Base-by-base conservation (phyloP, 1,284 basidiomycete species). In the Pyrrhoderma noxium region DNA sequence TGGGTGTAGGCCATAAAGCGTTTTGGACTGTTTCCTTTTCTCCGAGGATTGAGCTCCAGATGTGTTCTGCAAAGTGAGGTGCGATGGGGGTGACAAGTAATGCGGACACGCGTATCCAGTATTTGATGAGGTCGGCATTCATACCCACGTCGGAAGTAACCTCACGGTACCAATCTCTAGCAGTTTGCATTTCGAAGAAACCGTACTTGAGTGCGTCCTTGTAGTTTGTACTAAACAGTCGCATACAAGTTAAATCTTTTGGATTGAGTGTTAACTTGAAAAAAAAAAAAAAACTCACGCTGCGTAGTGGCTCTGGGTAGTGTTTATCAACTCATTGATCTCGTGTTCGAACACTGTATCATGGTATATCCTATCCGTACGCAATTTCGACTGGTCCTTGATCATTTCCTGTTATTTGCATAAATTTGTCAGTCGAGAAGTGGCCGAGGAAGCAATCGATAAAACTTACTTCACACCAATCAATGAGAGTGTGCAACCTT, bases 111-210 rank as follows among this genome's bases (percentile, higher is more conserved):
- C 83, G 80, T 64, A 99, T 86, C 89, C 90, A 99, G 69, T 83
- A 78, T 57, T 79, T 68, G 47, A 80, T 69, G 49, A 82, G 71
- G 54, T 79, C 74, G n/a, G 27, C 64, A 63, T 99, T 95, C 93
- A 98, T 96, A 40, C 38, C 38, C 50, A 88, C 76, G 48, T 91
- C 83, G 11, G 82, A 76, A 1, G 89, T 93, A 49, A 96, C 90
- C 64, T 95, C 89, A 54, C 94, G 89, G 70, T 99, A 99, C 85
- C 93, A 93, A 67, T 99, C 95, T 47, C 96, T 86, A 1, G 85
- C 77, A 40, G 80, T 86, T 67, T 97, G 93, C 59, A 96, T 80
- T 65, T 98, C 93, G 74, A 95, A 99, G 72, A 98, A 96, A 47
- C 94, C 95, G 57, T 79, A 85, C 70, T 98, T 97, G 59, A 97